Evolutionary conservation across 2,329 filamentous ascomycete species (phyloP).

Genomic region (Colletotrichum simmondsii): DNA sequence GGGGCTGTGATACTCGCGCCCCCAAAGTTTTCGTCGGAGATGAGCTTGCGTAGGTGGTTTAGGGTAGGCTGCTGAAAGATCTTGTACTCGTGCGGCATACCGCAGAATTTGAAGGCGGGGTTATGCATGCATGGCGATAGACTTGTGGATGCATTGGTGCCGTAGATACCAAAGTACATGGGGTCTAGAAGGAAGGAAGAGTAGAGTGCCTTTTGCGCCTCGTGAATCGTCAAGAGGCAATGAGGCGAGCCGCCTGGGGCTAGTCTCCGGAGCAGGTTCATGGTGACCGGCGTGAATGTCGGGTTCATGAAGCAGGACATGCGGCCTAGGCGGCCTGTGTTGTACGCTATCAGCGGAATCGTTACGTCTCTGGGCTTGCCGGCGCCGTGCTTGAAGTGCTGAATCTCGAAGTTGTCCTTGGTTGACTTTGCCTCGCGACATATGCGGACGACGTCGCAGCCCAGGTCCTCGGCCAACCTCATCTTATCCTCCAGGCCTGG

Average conservation of each 20-base stretch:
- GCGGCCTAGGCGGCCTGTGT: constrained; percentile 70
- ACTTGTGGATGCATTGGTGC: constrained; percentile 76
- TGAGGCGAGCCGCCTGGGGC: constrained; percentile 32
- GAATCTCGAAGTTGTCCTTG: constrained; percentile 71
- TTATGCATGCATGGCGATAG: constrained; percentile 83
- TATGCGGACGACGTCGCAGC: constrained; percentile 72
- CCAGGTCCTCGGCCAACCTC: constrained; percentile 63
- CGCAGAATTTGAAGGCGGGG: constrained; percentile 72
- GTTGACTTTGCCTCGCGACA: constrained; percentile 65
- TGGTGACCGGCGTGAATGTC: constrained; percentile 69
- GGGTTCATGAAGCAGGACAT: constrained; percentile 75
- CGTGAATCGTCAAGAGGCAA: constrained; percentile 63
- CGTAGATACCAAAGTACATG: constrained; percentile 79
- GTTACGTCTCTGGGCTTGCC: constrained; percentile 51
- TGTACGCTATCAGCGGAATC: constrained; percentile 71
- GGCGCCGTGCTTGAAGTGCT: constrained; percentile 63
- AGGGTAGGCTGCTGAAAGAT: constrained; percentile 71
- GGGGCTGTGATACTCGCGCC: constrained; percentile 78
- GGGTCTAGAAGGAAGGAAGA: constrained; percentile 74
- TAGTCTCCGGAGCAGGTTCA: constrained; percentile 41
- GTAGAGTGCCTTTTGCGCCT: constrained; percentile 74
- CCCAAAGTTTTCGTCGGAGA: constrained; percentile 74
- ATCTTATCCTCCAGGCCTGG: constrained; percentile 66
- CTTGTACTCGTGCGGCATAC: constrained; percentile 74
- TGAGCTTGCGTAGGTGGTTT: constrained; percentile 70